Evolutionary conservation across 352 stramenopile species (phyloP).

Genomic region (Elongisporangium senticosum): DNA sequence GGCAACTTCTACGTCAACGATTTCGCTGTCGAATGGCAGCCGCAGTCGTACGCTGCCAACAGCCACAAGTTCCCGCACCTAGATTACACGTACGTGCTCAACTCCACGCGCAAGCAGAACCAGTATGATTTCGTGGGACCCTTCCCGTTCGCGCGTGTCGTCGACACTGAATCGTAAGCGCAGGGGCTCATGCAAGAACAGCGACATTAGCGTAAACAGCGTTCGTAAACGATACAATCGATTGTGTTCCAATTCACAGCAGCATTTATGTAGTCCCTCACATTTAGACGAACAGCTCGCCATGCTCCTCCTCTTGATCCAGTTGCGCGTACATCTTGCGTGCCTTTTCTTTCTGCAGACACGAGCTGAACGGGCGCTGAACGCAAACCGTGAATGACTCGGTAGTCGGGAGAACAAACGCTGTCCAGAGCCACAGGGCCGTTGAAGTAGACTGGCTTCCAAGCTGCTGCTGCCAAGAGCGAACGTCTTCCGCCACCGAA

Average conservation of each 20-base stretch:
- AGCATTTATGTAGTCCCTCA: not conserved
- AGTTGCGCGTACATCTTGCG: slow-evolving; percentile 23
- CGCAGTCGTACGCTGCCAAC: slow-evolving; percentile 63
- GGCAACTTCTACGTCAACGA: slow-evolving; percentile 70
- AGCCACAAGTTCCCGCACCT: slow-evolving; percentile 33
- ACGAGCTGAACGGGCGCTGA: slow-evolving; percentile 27
- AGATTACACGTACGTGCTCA: slow-evolving; percentile 55
- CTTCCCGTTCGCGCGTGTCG: slow-evolving; percentile 60
- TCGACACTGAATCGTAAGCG: slow-evolving; percentile 22
- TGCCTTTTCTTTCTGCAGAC: slow-evolving; percentile 20
- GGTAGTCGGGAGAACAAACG: slow-evolving; percentile 18
- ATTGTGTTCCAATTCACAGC: slow-evolving; percentile 7
- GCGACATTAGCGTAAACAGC: no score
- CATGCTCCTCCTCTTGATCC: slow-evolving; percentile 29
- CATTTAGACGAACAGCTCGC: slow-evolving; percentile 8
- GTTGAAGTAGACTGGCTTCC: slow-evolving; percentile 14
- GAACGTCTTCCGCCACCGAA: slow-evolving; percentile 40
- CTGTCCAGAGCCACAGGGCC: slow-evolving; percentile 21
- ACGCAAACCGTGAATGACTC: slow-evolving; percentile 25
- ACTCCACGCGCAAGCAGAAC: slow-evolving; percentile 62
- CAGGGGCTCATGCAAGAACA: no score
- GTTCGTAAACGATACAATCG: not conserved
- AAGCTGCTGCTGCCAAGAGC: slow-evolving; percentile 28
- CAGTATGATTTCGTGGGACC: slow-evolving; percentile 58
- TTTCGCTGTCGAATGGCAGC: slow-evolving; percentile 60